Percentiles rank a stretch among this genome's conserved stretches.
phyloP scores from a whole-genome alignment of 2,329 filamentous ascomycete genomes.

The Exophiala spinifera region DNA sequence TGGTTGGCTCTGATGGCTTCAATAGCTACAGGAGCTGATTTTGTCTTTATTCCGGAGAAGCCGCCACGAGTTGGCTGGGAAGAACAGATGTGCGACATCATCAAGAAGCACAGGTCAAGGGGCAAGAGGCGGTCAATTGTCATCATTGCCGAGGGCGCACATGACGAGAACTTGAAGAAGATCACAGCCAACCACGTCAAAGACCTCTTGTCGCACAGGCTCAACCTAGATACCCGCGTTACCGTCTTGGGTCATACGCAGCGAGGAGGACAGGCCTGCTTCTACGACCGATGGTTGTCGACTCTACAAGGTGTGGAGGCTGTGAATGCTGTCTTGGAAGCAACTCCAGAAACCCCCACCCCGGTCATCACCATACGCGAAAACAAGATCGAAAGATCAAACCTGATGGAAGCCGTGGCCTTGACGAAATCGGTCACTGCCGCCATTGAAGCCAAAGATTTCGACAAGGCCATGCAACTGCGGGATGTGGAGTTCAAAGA shows the following conservation, averaged over 20 bases:
- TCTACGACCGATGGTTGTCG: constrained; percentile 89
- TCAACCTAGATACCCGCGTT: constrained; percentile 85
- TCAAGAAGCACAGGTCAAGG: constrained; percentile 74
- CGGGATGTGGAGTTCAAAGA: constrained; percentile 92
- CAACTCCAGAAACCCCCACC: constrained; percentile 82
- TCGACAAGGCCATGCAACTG: constrained; percentile 79
- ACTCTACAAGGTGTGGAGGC: constrained; percentile 94
- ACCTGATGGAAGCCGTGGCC: constrained; percentile 81
- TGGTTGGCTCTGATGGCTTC: constrained; percentile 97
- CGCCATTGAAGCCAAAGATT: constrained; percentile 81
- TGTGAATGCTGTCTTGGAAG: constrained; percentile 85
- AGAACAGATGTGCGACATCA: constrained; percentile 77
- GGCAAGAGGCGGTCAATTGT: constrained; percentile 98
- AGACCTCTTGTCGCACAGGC: constrained; percentile 75
- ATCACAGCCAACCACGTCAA: constrained; percentile 81
- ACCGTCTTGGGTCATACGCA: constrained; percentile 98
- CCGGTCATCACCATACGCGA: constrained; percentile 96
- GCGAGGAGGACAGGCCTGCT: constrained; percentile 84
- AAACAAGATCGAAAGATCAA: constrained; percentile 92
- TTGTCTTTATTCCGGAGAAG: constrained; percentile 94
- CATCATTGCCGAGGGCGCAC: constrained; percentile 92
- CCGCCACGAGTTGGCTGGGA: constrained; percentile 85
- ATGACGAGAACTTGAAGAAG: constrained; percentile 77
- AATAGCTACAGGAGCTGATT: constrained; percentile 92
- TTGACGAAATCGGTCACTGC: constrained; percentile 80